Base-by-base conservation (phyloP, 2,329 filamentous ascomycete species). In the Alternaria metachromatica region DNA sequence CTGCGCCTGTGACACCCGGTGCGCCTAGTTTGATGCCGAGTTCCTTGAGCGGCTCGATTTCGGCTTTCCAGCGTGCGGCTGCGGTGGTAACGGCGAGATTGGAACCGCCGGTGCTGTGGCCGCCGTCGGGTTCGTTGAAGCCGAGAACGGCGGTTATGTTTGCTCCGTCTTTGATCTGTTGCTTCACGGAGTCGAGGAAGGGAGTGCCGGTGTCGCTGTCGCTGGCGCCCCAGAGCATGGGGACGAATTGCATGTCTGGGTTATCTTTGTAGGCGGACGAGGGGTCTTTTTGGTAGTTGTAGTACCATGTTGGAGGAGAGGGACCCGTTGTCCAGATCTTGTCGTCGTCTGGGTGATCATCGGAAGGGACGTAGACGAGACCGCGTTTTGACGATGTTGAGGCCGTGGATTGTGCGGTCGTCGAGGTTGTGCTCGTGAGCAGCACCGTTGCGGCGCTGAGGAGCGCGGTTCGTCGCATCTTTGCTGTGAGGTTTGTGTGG, bases 91-190 rank as follows among this genome's bases (percentile, higher is more conserved):
- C 88, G 2, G 83, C 75, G 21, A 94, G 81, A 66, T 87, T 82
- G 66, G 87, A 90, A 4, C 92, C 92, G 44, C 90, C 90, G 9
- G 82, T 85, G 2, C 75, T 71, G 2, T 72, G 67, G 3, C 82
- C 77, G 15, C 86, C 87, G 73, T 95, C 91, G 0, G 92, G 92
- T 76, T 96, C 92, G 79, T 96, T 95, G 83, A 94, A 94, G 26
- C 84, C 86, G n/a, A 95, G 82, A 3, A 92, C 87, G 71, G 92
- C 87, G 12, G 82, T 85, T 72, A 94, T 88, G 66, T 90, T 89
- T 67, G 81, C 84, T 41, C 82, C 82, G 43, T 78, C 70, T 49
- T 82, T 70, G 58, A 92, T 84, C 55, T 90, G 83, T 1, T 71
- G 66, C 70, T 83, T 85, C 43, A 95, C 87, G 2, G 84, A 82